phyloP scores from a whole-genome alignment of 352 stramenopile genomes.

The Phytophthora pinifolia region DNA sequence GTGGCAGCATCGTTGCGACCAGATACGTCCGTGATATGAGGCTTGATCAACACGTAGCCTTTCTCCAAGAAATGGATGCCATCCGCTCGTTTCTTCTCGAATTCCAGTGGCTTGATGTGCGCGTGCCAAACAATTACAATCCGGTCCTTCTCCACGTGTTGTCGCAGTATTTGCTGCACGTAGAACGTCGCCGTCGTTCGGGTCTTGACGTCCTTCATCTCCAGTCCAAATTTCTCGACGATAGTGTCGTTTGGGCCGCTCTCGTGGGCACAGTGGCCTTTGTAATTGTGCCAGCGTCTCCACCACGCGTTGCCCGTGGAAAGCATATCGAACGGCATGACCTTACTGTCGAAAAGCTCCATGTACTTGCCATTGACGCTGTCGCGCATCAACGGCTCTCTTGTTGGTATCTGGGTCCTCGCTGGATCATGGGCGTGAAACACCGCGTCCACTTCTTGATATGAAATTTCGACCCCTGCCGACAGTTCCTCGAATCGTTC shows the following conservation, averaged over 20 bases:
- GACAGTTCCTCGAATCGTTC: conserved; percentile 34
- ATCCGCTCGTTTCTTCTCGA: conserved; percentile 36
- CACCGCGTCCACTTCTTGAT: conserved; percentile 33
- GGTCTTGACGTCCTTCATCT: conserved; percentile 48
- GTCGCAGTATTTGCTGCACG: conserved; percentile 53
- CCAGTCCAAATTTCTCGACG: conserved; percentile 55
- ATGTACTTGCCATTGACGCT: conserved; percentile 47
- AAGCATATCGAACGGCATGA: conserved; percentile 43
- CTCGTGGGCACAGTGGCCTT: conserved; percentile 22
- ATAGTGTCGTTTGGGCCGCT: conserved; percentile 50
- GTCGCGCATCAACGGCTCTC: conserved; percentile 31
- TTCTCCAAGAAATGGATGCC: conserved; percentile 49
- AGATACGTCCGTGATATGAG: conserved; percentile 18
- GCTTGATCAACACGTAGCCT: conserved; percentile 60
- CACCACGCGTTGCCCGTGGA: conserved; percentile 40
- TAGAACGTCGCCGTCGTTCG: conserved; percentile 50
- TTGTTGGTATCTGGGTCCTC: conserved; percentile 24
- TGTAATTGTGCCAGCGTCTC: conserved; percentile 34
- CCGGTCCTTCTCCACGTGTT: conserved; percentile 50
- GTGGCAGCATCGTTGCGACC: conserved; percentile 23
- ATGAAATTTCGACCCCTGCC: conserved; percentile 24
- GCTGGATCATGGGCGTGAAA: conserved; percentile 24
- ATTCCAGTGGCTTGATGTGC: conserved; percentile 54
- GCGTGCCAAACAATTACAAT: conserved; percentile 63
- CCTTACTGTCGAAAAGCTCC: conserved; percentile 39